Conservation (phyloP, 2,329 filamentous ascomycete genomes). For the Arachnomyces sp. region DNA sequence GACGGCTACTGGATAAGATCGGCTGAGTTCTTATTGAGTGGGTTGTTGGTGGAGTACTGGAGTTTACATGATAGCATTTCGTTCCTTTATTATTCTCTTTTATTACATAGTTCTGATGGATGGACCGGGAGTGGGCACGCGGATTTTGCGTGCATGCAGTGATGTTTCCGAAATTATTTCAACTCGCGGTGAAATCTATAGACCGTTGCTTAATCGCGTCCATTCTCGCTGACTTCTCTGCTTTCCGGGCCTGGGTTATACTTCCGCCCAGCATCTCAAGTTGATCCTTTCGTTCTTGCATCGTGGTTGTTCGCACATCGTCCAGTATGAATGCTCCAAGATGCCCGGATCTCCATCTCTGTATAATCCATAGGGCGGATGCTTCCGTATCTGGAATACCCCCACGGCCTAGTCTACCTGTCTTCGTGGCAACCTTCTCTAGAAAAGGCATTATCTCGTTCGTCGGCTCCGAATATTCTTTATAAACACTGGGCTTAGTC, state of each 20-base stretch:
- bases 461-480: slow-evolving; percentile 59
- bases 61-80: slow-evolving; percentile 1
- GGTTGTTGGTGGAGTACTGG: slow-evolving; percentile 16
- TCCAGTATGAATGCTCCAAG: slow-evolving; percentile 75
- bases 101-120: too few relatives aligned
- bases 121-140: too few relatives aligned
- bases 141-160: slow-evolving; percentile 1
- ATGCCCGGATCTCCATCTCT: slow-evolving; percentile 69
- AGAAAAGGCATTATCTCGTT: slow-evolving; percentile 75
- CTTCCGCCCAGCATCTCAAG: slow-evolving; percentile 28
- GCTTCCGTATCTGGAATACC: slow-evolving; percentile 62
- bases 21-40: slow-evolving; percentile 27
- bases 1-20: slow-evolving; percentile 76
- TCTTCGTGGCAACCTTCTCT: slow-evolving; percentile 59
- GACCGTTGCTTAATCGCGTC: slow-evolving; percentile 6
- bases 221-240: slow-evolving; percentile 27
- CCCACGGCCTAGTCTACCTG: slow-evolving; percentile 67
- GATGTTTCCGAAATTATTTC: slow-evolving; percentile 2
- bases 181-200: background rate
- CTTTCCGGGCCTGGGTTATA: slow-evolving; percentile 36
- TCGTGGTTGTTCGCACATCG: slow-evolving; percentile 54
- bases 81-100: slow-evolving; percentile 3
- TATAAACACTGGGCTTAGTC: slow-evolving; percentile 54
- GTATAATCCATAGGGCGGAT: slow-evolving; percentile 70
- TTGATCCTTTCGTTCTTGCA: slow-evolving; percentile 39